These are phyloP conservation scores for Colletotrichum magnum DNA, from an alignment of 2,329 filamentous ascomycete genomes.

Conservation along the genomic window DNA sequence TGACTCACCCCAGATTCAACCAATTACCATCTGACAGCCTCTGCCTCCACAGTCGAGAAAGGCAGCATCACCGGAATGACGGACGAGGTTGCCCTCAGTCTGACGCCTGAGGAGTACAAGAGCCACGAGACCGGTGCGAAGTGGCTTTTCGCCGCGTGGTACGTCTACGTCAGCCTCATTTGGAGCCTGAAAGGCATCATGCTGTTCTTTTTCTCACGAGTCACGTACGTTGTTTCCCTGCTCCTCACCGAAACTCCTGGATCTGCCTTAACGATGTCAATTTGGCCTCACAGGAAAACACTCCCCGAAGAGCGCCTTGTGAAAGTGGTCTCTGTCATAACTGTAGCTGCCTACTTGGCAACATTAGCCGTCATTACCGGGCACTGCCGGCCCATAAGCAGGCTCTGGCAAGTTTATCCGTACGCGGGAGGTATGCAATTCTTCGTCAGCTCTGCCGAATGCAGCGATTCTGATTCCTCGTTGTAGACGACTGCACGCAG, in stretches of 20 bases:
- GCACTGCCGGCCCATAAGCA: conserved; percentile 28
- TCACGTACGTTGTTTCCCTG: conserved; percentile 19
- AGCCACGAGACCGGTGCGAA: conserved; percentile 34
- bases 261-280: not conserved
- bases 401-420: conserved; percentile 35
- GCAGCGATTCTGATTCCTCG: not conserved
- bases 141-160: conserved; percentile 38
- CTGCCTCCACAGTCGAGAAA: conserved; percentile 21
- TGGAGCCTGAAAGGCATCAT: conserved; percentile 39
- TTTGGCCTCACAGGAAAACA: conserved; percentile 16
- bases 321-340: conserved; percentile 19
- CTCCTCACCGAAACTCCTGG: not conserved
- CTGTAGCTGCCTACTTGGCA: conserved; percentile 27
- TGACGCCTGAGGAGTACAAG: conserved; percentile 32
- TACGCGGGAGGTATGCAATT: conserved; percentile 16
- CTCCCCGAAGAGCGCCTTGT: conserved; percentile 34
- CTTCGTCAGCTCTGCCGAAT: not conserved
- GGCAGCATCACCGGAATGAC: conserved; percentile 37
- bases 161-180: conserved; percentile 35
- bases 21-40: not conserved
- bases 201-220: conserved; percentile 33
- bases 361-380: conserved; percentile 28
- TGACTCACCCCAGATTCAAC: not conserved
- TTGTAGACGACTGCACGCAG: conserved; percentile 28
- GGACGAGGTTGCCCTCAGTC: conserved; percentile 16